Evolutionary conservation across 1,284 basidiomycete species (phyloP).

Genomic region (Cutaneotrichosporon cavernicola): DNA sequence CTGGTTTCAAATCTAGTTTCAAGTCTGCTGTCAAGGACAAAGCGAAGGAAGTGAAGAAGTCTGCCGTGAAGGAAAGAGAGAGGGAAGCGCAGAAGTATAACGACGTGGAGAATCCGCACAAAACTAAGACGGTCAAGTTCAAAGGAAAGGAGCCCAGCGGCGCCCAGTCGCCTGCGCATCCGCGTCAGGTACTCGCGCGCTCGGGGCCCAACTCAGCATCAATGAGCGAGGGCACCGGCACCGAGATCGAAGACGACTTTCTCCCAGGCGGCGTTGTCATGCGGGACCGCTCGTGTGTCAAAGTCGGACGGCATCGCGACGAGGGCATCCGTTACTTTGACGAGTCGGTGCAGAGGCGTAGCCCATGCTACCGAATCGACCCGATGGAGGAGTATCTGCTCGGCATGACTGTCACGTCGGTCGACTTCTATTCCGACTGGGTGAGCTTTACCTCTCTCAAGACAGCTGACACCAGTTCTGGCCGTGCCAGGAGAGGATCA

Average conservation of each 20-base stretch:
- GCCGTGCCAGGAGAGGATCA: slow-evolving; percentile 36
- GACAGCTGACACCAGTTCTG: slow-evolving; percentile 23
- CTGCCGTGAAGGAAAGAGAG: too few relatives aligned
- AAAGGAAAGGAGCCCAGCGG: slow-evolving; percentile 25
- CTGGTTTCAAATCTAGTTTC: too few relatives aligned
- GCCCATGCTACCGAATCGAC: slow-evolving; percentile 44
- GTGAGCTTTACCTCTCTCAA: slow-evolving; percentile 20
- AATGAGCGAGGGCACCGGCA: slow-evolving; percentile 43
- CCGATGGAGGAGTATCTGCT: slow-evolving; percentile 48
- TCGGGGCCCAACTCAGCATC: slow-evolving; percentile 40
- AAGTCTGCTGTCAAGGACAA: too few relatives aligned
- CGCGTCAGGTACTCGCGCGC: slow-evolving; percentile 40
- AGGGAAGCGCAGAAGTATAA: not conserved
- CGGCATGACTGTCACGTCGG: slow-evolving; percentile 40
- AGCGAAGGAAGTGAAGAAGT: too few relatives aligned
- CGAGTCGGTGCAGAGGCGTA: slow-evolving; percentile 40
- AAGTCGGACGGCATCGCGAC: slow-evolving; percentile 46
- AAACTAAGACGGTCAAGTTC: slow-evolving; percentile 46
- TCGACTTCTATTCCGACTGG: slow-evolving; percentile 51
- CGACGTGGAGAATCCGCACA: not conserved
- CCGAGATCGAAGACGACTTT: slow-evolving; percentile 26
- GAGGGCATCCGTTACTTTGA: slow-evolving; percentile 36
- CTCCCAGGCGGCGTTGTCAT: slow-evolving; percentile 40
- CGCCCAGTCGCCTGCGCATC: slow-evolving; percentile 40
- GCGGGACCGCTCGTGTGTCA: slow-evolving; percentile 49